Percentiles rank a stretch among this genome's conserved stretches.
phyloP scores from a whole-genome alignment of 192 early-diverging fungal genomes.

The Linderina pennispora region DNA sequence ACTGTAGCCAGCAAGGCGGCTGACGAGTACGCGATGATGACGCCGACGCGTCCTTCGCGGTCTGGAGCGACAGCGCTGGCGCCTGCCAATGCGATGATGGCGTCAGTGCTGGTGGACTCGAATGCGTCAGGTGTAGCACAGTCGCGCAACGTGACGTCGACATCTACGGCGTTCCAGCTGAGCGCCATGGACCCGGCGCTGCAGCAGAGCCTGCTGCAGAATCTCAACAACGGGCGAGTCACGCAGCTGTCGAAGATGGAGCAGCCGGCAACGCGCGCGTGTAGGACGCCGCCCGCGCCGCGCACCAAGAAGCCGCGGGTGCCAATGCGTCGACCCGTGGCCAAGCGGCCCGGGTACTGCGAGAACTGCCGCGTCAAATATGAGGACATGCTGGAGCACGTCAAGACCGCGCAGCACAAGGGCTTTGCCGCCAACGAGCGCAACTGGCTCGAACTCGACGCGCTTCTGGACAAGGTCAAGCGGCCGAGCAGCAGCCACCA shows the following conservation, averaged over 20 bases:
- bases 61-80: background rate
- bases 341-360: constrained; percentile 42
- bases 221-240: constrained; percentile 41
- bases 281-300: constrained; percentile 28
- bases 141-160: constrained; percentile 28
- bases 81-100: background rate
- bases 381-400: constrained; percentile 42
- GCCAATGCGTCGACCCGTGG: constrained; percentile 24
- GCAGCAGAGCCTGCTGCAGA: constrained; percentile 39
- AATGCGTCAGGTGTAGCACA: constrained; percentile 41
- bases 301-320: constrained; percentile 36
- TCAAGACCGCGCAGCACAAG: constrained; percentile 31
- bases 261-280: constrained; percentile 25
- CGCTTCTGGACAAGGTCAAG: constrained; percentile 19
- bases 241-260: constrained; percentile 38
- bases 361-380: constrained; percentile 48
- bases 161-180: constrained; percentile 36
- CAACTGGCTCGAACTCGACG: constrained; percentile 44
- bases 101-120: constrained; percentile 29
- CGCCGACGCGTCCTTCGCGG: constrained; percentile 32
- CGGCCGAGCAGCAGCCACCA: constrained; percentile 24
- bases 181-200: constrained; percentile 22
- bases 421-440: constrained; percentile 39
- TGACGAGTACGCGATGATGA: constrained; percentile 6
- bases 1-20: background rate